These are phyloP conservation scores for Urostyla sp. DNA, from an alignment of 73 alveolate species.

Conservation along the genomic window DNA sequence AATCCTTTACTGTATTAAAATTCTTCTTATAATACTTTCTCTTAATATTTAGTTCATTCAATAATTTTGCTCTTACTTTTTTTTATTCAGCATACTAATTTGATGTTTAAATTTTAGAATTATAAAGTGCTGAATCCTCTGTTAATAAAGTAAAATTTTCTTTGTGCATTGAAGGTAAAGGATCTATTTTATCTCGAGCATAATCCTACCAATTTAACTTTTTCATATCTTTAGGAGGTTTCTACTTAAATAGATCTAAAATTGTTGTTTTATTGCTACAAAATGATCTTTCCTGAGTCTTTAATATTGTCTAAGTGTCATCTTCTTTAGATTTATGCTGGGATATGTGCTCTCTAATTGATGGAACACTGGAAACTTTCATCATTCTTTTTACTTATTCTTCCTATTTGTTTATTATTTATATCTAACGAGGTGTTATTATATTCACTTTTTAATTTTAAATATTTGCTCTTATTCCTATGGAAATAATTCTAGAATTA, in stretches of 20 bases:
- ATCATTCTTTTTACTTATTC: neutral
- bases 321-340: neutral
- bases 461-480: neutral
- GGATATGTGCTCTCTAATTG: slow-evolving; percentile 27
- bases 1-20: slow-evolving; percentile 33
- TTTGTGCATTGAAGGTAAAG: neutral
- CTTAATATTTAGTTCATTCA: slow-evolving; percentile 11
- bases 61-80: slow-evolving; percentile 9
- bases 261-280: no score
- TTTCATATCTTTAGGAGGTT: neutral
- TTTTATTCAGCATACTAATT: slow-evolving; percentile 21
- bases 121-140: neutral
- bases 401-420: no score
- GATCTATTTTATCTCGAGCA: neutral
- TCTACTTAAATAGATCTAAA: neutral
- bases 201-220: slow-evolving; percentile 25
- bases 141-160: neutral
- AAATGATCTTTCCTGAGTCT: neutral
- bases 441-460: no score
- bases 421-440: no score
- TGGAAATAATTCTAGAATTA: neutral
- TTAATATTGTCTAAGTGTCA: neutral
- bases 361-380: neutral
- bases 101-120: neutral
- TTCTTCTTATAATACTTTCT: slow-evolving; percentile 18